A percentile compares a stretch with the other conserved stretches of the same genome.
phyloP scores from a whole-genome alignment of 768 basidiomycete genomes.

The Coprinopsis sp. region DNA sequence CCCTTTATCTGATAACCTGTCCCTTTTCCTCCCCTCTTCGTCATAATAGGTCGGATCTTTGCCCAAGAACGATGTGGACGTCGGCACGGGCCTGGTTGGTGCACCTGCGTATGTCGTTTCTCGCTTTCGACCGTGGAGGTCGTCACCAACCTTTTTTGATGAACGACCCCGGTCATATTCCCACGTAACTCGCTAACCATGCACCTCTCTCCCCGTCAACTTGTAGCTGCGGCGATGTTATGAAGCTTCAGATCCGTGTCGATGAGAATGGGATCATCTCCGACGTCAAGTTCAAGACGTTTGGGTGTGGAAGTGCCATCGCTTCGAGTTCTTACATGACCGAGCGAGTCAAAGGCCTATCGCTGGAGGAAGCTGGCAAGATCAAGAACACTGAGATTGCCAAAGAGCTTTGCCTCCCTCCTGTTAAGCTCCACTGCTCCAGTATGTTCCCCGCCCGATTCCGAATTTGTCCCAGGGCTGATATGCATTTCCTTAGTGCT shows the following conservation, averaged over 20 bases:
- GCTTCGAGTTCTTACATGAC: conserved; percentile 99
- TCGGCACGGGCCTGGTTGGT: conserved; percentile 97
- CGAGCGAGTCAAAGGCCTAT: conserved; percentile 93
- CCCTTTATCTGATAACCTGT: conserved; percentile 54
- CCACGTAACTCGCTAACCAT: conserved; percentile 30
- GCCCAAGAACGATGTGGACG: conserved; percentile 85
- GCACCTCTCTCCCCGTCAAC: conserved; percentile 8
- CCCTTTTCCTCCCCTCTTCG: conserved; percentile 9
- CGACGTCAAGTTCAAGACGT: conserved; percentile 99
- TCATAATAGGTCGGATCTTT: conserved; percentile 83
- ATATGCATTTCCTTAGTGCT: conserved; percentile 52
- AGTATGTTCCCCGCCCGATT: conserved; percentile 50
- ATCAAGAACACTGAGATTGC: conserved; percentile 99
- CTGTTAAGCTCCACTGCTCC: conserved; percentile 94
- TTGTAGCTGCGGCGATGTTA: conserved; percentile 89
- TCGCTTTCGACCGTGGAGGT: conserved; percentile 8
- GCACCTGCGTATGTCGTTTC: conserved; percentile 78
- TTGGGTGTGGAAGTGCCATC: conserved; percentile 97
- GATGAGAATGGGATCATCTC: conserved; percentile 92
- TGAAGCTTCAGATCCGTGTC: conserved; percentile 99
- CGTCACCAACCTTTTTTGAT: conserved; percentile 12
- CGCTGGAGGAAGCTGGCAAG: conserved; percentile 88
- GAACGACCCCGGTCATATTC: conserved; percentile 1
- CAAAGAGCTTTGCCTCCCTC: conserved; percentile 91
- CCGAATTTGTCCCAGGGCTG: conserved; percentile 4